Evolutionary conservation across 2,329 filamentous ascomycete genomes (phyloP).

Genomic region (Hypomyces rosellus): DNA sequence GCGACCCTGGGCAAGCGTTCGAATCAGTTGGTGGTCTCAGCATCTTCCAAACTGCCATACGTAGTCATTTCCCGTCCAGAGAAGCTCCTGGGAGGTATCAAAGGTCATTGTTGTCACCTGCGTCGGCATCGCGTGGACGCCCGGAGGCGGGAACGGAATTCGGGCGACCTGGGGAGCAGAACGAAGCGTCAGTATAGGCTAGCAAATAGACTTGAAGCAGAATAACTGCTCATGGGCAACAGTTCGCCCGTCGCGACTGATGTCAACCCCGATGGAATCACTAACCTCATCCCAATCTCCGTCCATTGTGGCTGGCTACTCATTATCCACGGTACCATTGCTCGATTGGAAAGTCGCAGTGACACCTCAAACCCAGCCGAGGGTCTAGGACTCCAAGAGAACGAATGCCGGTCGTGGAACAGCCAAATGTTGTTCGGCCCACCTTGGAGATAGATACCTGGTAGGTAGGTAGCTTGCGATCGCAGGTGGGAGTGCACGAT

Average conservation of each 20-base stretch:
- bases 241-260: neutral
- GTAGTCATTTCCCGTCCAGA: conserved; percentile 91
- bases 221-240: neutral
- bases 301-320: conserved; percentile 48
- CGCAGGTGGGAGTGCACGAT: conserved; percentile 1
- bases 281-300: conserved; percentile 63
- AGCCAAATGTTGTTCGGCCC: conserved; percentile 2
- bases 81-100: conserved; percentile 78
- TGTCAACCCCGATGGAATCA: neutral
- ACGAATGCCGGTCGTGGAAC: conserved; percentile 4
- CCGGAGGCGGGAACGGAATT: conserved; percentile 72
- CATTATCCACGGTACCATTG: conserved; percentile 32
- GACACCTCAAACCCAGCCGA: conserved; percentile 6
- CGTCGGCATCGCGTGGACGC: conserved; percentile 61
- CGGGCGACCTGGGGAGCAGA: conserved; percentile 58
- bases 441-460: neutral
- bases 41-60: conserved; percentile 41
- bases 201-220: too few relatives aligned
- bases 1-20: conserved; percentile 57
- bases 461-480: conserved; percentile 1
- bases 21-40: conserved; percentile 2
- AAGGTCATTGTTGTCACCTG: conserved; percentile 78
- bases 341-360: conserved; percentile 13
- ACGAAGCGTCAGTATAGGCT: too few relatives aligned
- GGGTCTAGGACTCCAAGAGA: conserved; percentile 9